Evolutionary conservation across 148 eudicot genomes (phyloP).

Genomic region (Amaranthus hypochondriacus): DNA sequence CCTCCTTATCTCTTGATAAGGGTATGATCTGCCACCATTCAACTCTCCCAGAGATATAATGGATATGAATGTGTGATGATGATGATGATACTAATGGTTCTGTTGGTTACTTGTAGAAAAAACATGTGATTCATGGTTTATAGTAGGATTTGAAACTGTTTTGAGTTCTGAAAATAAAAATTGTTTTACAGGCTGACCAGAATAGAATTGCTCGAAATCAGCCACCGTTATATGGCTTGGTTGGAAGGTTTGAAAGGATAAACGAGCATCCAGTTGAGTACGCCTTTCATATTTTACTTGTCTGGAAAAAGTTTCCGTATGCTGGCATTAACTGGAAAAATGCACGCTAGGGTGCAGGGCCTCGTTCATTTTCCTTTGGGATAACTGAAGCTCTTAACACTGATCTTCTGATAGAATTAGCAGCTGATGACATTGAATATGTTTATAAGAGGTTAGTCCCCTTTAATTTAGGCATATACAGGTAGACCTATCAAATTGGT

Average conservation of each 20-base stretch:
- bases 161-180: background rate
- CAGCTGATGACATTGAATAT: constrained; percentile 92
- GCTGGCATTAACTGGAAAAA: constrained; percentile 8
- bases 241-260: constrained; percentile 77
- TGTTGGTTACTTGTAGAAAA: background rate
- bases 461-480: too few relatives aligned
- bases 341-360: constrained; percentile 72
- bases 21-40: too few relatives aligned
- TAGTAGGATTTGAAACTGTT: background rate
- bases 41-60: too few relatives aligned
- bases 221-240: constrained; percentile 72
- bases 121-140: background rate
- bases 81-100: too few relatives aligned
- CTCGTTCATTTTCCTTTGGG: constrained; percentile 82
- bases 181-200: constrained; percentile 62
- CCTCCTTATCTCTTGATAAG: too few relatives aligned
- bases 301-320: background rate
- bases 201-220: constrained; percentile 72
- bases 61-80: too few relatives aligned
- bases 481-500: too few relatives aligned
- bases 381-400: constrained; percentile 81
- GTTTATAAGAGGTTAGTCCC: constrained; percentile 65
- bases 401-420: constrained; percentile 74
- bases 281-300: background rate
- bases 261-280: constrained; percentile 93